Evolutionary conservation across 495 filamentous ascomycete species (phyloP), one percentile per base, ranked within the genome.

Genomic region (Parathielavia appendiculata): DNA sequence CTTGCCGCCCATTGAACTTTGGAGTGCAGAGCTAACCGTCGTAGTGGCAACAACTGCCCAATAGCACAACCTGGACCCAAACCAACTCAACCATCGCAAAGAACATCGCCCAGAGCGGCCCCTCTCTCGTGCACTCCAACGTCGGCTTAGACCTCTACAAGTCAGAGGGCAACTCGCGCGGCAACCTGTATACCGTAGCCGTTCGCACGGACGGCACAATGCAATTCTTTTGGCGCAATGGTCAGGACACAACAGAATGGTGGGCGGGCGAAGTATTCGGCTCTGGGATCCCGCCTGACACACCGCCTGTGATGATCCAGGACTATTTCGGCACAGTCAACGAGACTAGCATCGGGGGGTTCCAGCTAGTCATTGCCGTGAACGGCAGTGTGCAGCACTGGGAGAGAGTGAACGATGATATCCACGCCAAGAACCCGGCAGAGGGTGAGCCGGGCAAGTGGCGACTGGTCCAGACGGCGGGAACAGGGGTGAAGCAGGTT

Each of bases 351-450:
- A 17, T 43, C 2, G 61, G 64, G 9, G 60, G 51, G 5, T 63
- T 66, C 30, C 61, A 63, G 43, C 40, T 63, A 6, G 54, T 43
- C 1, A 48, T 63, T 40, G 61, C 61, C 13, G 57, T 57, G 3
- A 54, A 61, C 43, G 64, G 64, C 5, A 32, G 36, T 5, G 60
- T 66, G 23, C 61, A 66, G 61, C 61, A 66, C 56, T 66, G 64
- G 64, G 14, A 34, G 43, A 45, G 61, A n/a, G 12, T 32, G 0
- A 61, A 65, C 9, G 30, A 34, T 8, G 39, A 58, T 16, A 23
- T 57, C 4, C 16, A n/a, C 1, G 0, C 11, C 16, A 17, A 17
- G 19, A 4, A 40, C 32, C 48, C 56, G 7, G 39, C 26, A 13
- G 55, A 56, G 35, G 51, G 36, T 11, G 44, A 8, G 6, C 44